These are phyloP conservation scores for Shiraia sp. DNA, from an alignment of 2,329 filamentous ascomycete genomes.

Conservation along the genomic window DNA sequence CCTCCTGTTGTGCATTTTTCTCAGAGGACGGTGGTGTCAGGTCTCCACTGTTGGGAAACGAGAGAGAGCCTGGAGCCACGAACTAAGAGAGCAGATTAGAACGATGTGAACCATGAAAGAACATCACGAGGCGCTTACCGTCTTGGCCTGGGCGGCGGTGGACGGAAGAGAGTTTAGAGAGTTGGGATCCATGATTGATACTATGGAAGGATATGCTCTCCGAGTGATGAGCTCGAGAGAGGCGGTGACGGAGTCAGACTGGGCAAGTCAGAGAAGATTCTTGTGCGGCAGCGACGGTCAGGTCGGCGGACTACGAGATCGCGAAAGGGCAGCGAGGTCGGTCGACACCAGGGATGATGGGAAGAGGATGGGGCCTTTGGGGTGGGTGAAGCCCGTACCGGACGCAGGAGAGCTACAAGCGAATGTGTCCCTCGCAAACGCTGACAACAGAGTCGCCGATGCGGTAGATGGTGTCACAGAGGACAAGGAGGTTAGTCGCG, in stretches of 20 bases:
- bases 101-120: conserved; percentile 9
- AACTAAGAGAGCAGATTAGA: conserved; percentile 50
- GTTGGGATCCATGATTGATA: conserved; percentile 69
- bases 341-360: conserved; percentile 28
- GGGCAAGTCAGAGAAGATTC: conserved; percentile 38
- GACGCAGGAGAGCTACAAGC: conserved; percentile 92
- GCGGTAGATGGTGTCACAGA: conserved; percentile 27
- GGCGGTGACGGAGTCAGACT: conserved; percentile 38
- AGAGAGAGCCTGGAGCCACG: conserved; percentile 87
- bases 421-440: conserved; percentile 87
- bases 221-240: conserved; percentile 32
- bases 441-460: conserved; percentile 45
- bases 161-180: conserved; percentile 88
- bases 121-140: conserved; percentile 48
- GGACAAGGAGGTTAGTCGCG: conserved; percentile 30
- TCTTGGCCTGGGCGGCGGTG: conserved; percentile 90
- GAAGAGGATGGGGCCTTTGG: conserved; percentile 15
- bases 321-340: conserved; percentile 36
- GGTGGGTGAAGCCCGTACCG: conserved; percentile 50
- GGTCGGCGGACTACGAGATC: conserved; percentile 36
- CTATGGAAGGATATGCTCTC: conserved; percentile 31
- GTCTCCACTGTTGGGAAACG: conserved; percentile 82
- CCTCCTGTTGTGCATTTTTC: conserved; percentile 63
- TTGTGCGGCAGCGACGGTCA: conserved; percentile 33
- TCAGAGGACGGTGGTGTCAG: conserved; percentile 78